phyloP scores from a whole-genome alignment of 1,284 basidiomycete genomes.

The Sparassis latifolia region DNA sequence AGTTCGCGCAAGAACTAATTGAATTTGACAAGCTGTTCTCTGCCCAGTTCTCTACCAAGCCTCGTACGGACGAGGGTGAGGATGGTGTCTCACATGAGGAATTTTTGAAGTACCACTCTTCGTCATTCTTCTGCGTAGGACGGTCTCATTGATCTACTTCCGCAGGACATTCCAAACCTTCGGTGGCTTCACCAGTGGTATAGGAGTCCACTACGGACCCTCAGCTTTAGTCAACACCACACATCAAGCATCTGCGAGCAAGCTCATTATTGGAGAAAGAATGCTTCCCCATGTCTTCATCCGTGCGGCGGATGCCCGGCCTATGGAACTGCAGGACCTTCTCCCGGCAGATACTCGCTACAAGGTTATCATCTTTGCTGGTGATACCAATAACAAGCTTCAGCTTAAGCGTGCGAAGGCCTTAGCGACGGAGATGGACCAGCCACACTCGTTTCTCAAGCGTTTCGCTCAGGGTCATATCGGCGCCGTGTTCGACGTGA shows the following conservation, averaged over 20 bases:
- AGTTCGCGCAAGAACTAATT: conserved; percentile 78
- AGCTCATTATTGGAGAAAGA: conserved; percentile 52
- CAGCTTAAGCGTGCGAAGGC: conserved; percentile 34
- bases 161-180: conserved; percentile 52
- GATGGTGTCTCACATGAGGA: conserved; percentile 64
- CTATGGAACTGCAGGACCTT: conserved; percentile 63
- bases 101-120: conserved; percentile 44
- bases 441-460: conserved; percentile 4
- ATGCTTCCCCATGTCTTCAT: conserved; percentile 53
- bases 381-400: conserved; percentile 31
- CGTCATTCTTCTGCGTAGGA: background rate
- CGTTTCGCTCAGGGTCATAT: conserved; percentile 4
- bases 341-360: conserved; percentile 64
- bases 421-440: conserved; percentile 38
- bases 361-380: conserved; percentile 66
- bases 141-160: background rate
- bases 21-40: conserved; percentile 74
- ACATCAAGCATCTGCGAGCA: conserved; percentile 39
- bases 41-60: conserved; percentile 72
- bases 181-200: conserved; percentile 56
- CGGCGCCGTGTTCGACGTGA: conserved; percentile 42
- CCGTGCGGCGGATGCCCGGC: conserved; percentile 56
- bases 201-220: conserved; percentile 55
- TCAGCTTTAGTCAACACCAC: conserved; percentile 42
- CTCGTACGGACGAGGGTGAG: conserved; percentile 45